A percentile compares a stretch with the other conserved stretches of the same genome.
Conservation (phyloP, 2,329 filamentous ascomycete species). For the Ophiocordyceps camponoti-rufipedis region DNA sequence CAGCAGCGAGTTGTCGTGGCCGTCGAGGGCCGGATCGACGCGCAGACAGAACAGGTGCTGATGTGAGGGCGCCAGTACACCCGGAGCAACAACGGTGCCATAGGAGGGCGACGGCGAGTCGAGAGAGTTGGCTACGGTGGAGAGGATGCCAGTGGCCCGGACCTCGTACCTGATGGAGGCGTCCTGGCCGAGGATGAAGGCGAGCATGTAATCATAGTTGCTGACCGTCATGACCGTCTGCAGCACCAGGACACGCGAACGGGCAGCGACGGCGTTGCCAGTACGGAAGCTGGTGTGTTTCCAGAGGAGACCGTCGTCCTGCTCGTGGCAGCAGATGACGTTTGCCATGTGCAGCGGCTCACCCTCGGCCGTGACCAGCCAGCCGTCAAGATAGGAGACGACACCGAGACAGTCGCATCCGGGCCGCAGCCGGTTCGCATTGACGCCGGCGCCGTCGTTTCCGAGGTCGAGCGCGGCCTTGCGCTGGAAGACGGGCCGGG, state of each 20-base stretch:
- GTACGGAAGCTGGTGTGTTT: slow-evolving; percentile 43
- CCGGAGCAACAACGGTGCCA: slow-evolving; percentile 41
- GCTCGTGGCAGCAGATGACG: slow-evolving; percentile 15
- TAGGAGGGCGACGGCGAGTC: slow-evolving; percentile 38
- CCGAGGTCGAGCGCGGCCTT: slow-evolving; percentile 54
- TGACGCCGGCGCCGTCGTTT: slow-evolving; percentile 42
- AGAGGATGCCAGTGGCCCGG: slow-evolving; percentile 23
- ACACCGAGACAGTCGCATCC: slow-evolving; percentile 51
- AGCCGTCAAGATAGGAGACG: slow-evolving; percentile 26
- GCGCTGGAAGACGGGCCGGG: slow-evolving; percentile 24
- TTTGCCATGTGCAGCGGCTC: slow-evolving; percentile 23
- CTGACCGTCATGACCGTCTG: slow-evolving; percentile 43
- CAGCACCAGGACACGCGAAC: slow-evolving; percentile 36
- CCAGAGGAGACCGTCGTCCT: slow-evolving; percentile 35
- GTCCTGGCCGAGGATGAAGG: slow-evolving; percentile 31
- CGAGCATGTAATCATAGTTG: slow-evolving; percentile 39
- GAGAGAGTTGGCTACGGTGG: slow-evolving; percentile 23
- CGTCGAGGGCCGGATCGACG: slow-evolving; percentile 45
- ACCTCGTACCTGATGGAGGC: slow-evolving; percentile 18
- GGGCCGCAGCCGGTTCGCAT: slow-evolving; percentile 43
- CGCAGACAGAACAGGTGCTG: slow-evolving; percentile 47
- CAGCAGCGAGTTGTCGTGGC: slow-evolving; percentile 30
- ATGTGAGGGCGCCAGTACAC: slow-evolving; percentile 45
- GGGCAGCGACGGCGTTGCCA: slow-evolving; percentile 32
- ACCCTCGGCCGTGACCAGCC: slow-evolving; percentile 12